Conservation (phyloP, 768 basidiomycete genomes). For the Trametes cubensis region DNA sequence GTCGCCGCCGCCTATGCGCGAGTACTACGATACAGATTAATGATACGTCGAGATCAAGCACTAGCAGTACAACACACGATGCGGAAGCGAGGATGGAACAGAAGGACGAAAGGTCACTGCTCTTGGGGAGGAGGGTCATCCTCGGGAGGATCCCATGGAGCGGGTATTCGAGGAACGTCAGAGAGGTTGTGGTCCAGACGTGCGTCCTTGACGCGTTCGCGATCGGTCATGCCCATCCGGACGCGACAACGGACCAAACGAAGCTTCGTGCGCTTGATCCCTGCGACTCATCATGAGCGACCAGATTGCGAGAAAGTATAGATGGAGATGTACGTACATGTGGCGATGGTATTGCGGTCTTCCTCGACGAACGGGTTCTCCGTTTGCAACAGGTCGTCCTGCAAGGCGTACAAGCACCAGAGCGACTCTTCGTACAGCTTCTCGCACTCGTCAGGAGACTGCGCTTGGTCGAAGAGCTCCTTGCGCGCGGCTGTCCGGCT, state of each 20-base stretch:
- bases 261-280: constrained; percentile 86
- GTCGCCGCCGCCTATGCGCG: too few species aligned
- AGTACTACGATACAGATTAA: background rate
- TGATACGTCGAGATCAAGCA: background rate
- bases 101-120: background rate
- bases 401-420: constrained; percentile 90
- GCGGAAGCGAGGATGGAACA: background rate
- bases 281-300: constrained; percentile 36
- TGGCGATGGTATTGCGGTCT: constrained; percentile 76
- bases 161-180: constrained; percentile 68
- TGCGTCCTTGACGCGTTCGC: constrained; percentile 74
- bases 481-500: constrained; percentile 91
- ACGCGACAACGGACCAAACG: constrained; percentile 77
- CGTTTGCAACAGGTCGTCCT: constrained; percentile 82
- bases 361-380: constrained; percentile 87
- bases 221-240: constrained; percentile 76
- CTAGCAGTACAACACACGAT: constrained; percentile 6
- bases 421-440: constrained; percentile 93
- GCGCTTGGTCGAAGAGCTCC: constrained; percentile 81
- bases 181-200: constrained; percentile 79
- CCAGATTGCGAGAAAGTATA: constrained; percentile 14
- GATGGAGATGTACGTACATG: constrained; percentile 51
- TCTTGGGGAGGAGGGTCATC: background rate
- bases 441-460: constrained; percentile 82
- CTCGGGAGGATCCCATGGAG: constrained; percentile 48